phyloP scores from a whole-genome alignment of 306 rosid species.

The Comarum palustre region DNA sequence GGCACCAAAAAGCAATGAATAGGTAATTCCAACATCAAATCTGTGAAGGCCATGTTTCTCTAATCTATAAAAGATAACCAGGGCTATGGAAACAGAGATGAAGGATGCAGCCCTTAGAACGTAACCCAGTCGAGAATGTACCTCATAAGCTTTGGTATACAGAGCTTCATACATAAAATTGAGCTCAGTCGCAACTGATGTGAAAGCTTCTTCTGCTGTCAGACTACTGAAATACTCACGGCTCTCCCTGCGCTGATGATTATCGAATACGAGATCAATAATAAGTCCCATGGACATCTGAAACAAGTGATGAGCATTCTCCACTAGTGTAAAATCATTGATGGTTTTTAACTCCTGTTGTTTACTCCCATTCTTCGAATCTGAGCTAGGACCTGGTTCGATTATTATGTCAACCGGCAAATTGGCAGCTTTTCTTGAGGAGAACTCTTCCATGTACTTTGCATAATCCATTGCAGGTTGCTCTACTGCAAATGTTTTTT shows the following conservation, averaged over 20 bases:
- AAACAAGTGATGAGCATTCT: slow-evolving; percentile 28
- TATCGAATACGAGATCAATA: slow-evolving; percentile 40
- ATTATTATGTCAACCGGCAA: slow-evolving; percentile 22
- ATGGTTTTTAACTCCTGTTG: too few species aligned
- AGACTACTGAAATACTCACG: neutral
- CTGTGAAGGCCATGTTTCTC: slow-evolving; percentile 9
- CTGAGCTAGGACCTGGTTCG: slow-evolving; percentile 15
- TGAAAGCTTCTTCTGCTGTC: slow-evolving; percentile 13
- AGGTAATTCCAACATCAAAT: slow-evolving; percentile 34
- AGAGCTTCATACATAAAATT: slow-evolving; percentile 46
- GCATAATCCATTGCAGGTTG: slow-evolving; percentile 43
- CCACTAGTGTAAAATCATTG: slow-evolving; percentile 13
- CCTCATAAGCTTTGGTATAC: slow-evolving; percentile 35
- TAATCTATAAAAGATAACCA: slow-evolving; percentile 13
- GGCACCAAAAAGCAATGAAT: slow-evolving; percentile 42
- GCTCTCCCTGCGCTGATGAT: slow-evolving; percentile 25
- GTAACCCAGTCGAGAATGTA: neutral
- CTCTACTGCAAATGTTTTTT: slow-evolving; percentile 20
- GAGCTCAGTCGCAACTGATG: slow-evolving; percentile 37
- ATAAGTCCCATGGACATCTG: slow-evolving; percentile 33
- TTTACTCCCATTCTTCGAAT: neutral
- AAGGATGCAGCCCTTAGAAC: slow-evolving; percentile 19
- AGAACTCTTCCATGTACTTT: slow-evolving; percentile 34
- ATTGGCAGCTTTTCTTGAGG: slow-evolving; percentile 14
- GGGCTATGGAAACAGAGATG: slow-evolving; percentile 13